Conservation (phyloP, 2,329 filamentous ascomycete genomes). For the Trichoderma lentiforme region DNA sequence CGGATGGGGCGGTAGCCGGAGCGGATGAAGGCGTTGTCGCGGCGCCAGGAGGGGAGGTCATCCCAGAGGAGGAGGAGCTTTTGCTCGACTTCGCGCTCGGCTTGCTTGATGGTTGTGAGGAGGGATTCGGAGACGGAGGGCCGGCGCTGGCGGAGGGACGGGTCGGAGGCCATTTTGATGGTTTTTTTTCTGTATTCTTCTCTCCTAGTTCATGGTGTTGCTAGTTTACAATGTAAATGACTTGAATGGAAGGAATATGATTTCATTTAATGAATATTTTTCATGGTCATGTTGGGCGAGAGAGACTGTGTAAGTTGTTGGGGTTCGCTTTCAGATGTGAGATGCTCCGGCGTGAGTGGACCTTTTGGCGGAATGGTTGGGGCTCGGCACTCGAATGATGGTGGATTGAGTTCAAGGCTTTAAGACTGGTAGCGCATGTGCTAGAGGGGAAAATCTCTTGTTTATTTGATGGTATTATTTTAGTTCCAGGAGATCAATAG, state of each 20-base stretch:
- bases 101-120: constrained; percentile 27
- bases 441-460: neutral
- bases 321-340: neutral
- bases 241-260: neutral
- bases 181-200: neutral
- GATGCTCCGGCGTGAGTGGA: neutral
- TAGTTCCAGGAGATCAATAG: neutral
- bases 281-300: neutral
- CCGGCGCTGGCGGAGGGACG: constrained; percentile 29
- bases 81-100: constrained; percentile 40
- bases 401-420: neutral
- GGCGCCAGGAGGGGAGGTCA: constrained; percentile 56
- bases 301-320: neutral
- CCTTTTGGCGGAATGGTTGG: constrained; percentile 9
- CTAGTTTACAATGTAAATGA: neutral
- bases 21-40: constrained; percentile 56
- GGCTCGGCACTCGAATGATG: constrained; percentile 6
- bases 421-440: neutral
- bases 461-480: neutral
- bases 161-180: neutral
- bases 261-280: neutral
- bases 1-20: constrained; percentile 52
- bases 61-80: constrained; percentile 53
- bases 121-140: constrained; percentile 29
- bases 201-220: neutral